These are phyloP conservation scores for Aspergillus sp. DNA, from an alignment of 2,329 filamentous ascomycete species.

Conservation along the genomic window DNA sequence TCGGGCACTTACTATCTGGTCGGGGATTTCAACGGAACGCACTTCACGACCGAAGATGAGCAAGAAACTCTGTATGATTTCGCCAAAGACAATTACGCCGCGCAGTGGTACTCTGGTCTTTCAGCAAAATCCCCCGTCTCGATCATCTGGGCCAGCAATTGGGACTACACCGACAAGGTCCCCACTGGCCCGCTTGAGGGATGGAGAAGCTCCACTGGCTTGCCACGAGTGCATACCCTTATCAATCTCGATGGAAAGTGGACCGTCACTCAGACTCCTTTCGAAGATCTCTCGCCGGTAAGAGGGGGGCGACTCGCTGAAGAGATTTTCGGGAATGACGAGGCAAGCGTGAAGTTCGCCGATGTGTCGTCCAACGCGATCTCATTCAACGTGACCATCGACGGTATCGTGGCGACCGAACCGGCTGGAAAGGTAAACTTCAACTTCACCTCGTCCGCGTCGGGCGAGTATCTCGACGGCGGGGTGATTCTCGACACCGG, in stretches of 20 bases:
- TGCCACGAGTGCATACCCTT: constrained; percentile 55
- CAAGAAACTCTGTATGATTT: constrained; percentile 28
- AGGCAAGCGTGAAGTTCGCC: constrained; percentile 53
- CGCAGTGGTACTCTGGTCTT: constrained; percentile 55
- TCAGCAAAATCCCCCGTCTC: constrained; percentile 44
- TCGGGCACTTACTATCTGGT: constrained; percentile 49
- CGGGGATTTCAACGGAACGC: constrained; percentile 54
- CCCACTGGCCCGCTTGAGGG: constrained; percentile 55
- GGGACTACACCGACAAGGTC: constrained; percentile 57
- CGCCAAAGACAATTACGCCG: constrained; percentile 44
- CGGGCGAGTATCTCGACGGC: constrained; percentile 50
- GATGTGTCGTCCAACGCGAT: constrained; percentile 51
- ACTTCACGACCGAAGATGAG: constrained; percentile 40
- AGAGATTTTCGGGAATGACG: constrained; percentile 40
- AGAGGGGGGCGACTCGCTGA: constrained; percentile 37
- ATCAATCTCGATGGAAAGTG: constrained; percentile 53
- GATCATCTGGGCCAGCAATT: constrained; percentile 60
- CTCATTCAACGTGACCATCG: constrained; percentile 57
- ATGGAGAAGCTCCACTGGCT: constrained; percentile 54
- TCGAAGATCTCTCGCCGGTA: constrained; percentile 48
- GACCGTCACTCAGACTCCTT: constrained; percentile 52
- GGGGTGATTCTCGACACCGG: constrained; percentile 52
- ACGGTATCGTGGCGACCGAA: constrained; percentile 36
- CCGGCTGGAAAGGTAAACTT: constrained; percentile 50
- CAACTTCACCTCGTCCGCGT: constrained; percentile 51